A percentile compares a stretch with the other conserved stretches of the same genome.
Conservation (phyloP, 2,329 filamentous ascomycete genomes). For the Trichoderma sp. region DNA sequence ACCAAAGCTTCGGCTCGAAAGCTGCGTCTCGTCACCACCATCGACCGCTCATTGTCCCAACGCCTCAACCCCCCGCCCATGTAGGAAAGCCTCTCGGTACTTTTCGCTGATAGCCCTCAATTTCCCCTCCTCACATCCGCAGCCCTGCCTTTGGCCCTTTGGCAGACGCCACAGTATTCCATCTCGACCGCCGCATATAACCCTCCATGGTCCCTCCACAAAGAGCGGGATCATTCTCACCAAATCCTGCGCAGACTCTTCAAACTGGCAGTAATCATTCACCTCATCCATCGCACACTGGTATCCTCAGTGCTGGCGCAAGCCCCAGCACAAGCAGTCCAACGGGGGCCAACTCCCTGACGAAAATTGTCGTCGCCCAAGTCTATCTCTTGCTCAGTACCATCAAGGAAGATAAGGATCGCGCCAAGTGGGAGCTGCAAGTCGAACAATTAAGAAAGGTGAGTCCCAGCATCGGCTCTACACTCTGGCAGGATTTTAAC, state of each 20-base stretch:
- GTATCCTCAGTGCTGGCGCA: slow-evolving; percentile 57
- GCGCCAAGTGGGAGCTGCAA: slow-evolving; percentile 88
- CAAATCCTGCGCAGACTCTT: slow-evolving; percentile 56
- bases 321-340: slow-evolving; percentile 62
- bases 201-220: slow-evolving; percentile 58
- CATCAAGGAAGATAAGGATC: slow-evolving; percentile 89
- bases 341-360: slow-evolving; percentile 65
- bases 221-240: slow-evolving; percentile 63
- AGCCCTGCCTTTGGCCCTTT: slow-evolving; percentile 36
- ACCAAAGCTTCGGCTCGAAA: slow-evolving; percentile 5
- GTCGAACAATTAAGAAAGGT: slow-evolving; percentile 91
- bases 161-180: slow-evolving; percentile 37
- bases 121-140: slow-evolving; percentile 28
- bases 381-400: slow-evolving; percentile 91
- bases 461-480: slow-evolving; percentile 30
- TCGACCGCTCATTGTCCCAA: neutral
- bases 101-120: slow-evolving; percentile 26
- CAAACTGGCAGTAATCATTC: slow-evolving; percentile 56
- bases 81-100: slow-evolving; percentile 33
- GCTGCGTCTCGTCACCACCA: slow-evolving; percentile 6
- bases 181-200: slow-evolving; percentile 34
- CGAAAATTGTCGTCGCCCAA: slow-evolving; percentile 93
- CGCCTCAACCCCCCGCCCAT: slow-evolving; percentile 33
- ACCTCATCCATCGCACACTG: slow-evolving; percentile 55
- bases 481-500: slow-evolving; percentile 24